phyloP scores from a whole-genome alignment of 2,329 filamentous ascomycete genomes.

The Apiospora phragmitis region DNA sequence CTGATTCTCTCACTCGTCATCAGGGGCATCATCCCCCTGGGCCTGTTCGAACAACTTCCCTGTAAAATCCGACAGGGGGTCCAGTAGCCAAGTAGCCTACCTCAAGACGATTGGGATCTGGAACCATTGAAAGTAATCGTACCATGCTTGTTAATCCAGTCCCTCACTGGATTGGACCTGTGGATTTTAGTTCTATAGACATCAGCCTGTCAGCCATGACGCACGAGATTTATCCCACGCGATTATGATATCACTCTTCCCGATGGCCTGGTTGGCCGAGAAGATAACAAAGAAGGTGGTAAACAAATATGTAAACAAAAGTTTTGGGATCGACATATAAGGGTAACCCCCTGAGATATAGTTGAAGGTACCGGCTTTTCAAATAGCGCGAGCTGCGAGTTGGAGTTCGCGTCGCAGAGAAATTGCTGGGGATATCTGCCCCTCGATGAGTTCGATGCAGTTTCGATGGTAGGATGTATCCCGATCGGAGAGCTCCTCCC shows the following conservation, averaged over 20 bases:
- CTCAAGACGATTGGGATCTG: background rate
- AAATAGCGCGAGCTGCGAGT: background rate
- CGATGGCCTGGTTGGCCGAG: background rate
- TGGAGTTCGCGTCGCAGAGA: background rate
- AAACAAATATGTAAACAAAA: slow-evolving; percentile 7
- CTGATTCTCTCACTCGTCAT: too few relatives aligned
- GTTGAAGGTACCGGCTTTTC: background rate
- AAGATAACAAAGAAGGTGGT: background rate
- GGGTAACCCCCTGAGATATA: background rate
- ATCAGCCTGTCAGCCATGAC: background rate
- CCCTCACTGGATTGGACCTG: background rate
- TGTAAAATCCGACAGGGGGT: too few relatives aligned
- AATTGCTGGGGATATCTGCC: background rate
- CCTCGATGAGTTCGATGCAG: background rate
- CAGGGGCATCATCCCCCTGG: too few relatives aligned
- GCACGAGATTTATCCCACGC: background rate
- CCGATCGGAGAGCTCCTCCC: background rate
- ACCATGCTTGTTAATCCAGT: background rate
- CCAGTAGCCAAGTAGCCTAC: too few relatives aligned
- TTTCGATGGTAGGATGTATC: background rate
- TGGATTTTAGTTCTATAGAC: too few relatives aligned
- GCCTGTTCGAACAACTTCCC: too few relatives aligned
- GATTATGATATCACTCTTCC: background rate
- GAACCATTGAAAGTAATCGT: background rate
- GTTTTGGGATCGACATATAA: background rate